phyloP scores from a whole-genome alignment of 805 yeast genomes.

The Pichia occidentalis region DNA sequence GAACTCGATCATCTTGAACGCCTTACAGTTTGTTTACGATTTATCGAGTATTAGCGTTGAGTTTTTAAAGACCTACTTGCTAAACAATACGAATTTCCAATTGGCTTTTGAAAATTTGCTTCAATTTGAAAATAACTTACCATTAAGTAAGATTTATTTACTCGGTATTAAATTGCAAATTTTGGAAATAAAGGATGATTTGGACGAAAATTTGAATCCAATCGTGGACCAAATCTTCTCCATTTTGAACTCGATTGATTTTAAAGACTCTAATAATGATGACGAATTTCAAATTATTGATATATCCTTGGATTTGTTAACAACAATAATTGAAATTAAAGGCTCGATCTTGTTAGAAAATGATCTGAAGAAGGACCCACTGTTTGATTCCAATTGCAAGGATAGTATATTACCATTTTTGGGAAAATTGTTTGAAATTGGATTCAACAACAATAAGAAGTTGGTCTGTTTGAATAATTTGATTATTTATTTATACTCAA shows the following conservation, averaged over 20 bases:
- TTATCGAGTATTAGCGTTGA: conserved; percentile 24
- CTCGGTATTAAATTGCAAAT: conserved; percentile 29
- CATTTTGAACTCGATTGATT: conserved; percentile 20
- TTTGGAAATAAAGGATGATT: conserved; percentile 23
- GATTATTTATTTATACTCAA: conserved; percentile 30
- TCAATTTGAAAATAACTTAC: neutral
- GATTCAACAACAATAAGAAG: conserved; percentile 48
- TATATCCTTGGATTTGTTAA: conserved; percentile 63
- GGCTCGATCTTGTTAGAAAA: conserved; percentile 18
- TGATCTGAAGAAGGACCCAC: conserved; percentile 1
- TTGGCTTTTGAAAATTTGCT: no score
- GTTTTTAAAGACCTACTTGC: conserved; percentile 20
- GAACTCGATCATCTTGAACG: conserved; percentile 17
- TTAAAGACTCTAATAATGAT: conserved; percentile 14
- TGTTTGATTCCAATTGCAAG: conserved; percentile 23
- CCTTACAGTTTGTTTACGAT: conserved; percentile 28
- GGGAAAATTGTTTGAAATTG: conserved; percentile 33
- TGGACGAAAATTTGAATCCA: conserved; percentile 10
- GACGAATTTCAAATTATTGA: conserved; percentile 54
- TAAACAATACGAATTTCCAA: neutral
- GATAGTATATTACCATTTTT: conserved; percentile 28
- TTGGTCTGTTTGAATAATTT: conserved; percentile 67
- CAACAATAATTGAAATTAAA: conserved; percentile 62
- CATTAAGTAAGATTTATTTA: conserved; percentile 20
- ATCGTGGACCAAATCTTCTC: conserved; percentile 20